These are phyloP conservation scores for Pseudomassariella vexata DNA, from an alignment of 2,329 filamentous ascomycete species.

Conservation along the genomic window DNA sequence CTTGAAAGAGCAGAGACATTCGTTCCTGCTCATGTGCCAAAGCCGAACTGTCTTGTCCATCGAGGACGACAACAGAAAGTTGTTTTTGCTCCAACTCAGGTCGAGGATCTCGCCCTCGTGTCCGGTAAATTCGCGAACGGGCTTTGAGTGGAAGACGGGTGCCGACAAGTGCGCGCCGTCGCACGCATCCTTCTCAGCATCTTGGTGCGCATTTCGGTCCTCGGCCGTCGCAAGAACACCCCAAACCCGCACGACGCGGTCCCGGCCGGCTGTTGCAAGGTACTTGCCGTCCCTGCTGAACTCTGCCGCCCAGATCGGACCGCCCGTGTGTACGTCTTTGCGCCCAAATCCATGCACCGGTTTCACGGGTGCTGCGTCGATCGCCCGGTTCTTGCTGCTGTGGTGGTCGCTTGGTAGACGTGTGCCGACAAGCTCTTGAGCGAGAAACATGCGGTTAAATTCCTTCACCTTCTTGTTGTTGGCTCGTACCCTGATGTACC, in stretches of 20 bases:
- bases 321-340: conserved; percentile 38
- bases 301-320: conserved; percentile 85
- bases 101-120: conserved; percentile 85
- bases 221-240: conserved; percentile 77
- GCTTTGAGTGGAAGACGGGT: conserved; percentile 79
- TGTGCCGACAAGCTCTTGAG: conserved; percentile 76
- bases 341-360: conserved; percentile 15
- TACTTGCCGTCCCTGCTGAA: conserved; percentile 91
- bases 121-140: conserved; percentile 72
- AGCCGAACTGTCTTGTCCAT: conserved; percentile 97
- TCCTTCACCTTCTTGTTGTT: conserved; percentile 76
- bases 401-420: conserved; percentile 7
- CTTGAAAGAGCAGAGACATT: conserved; percentile 90
- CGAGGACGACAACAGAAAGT: conserved; percentile 88
- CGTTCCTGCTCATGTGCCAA: conserved; percentile 81
- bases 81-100: conserved; percentile 98
- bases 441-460: conserved; percentile 84
- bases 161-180: conserved; percentile 67
- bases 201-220: conserved; percentile 69
- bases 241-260: conserved; percentile 82
- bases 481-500: conserved; percentile 80
- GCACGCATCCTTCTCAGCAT: conserved; percentile 53
- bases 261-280: conserved; percentile 86
- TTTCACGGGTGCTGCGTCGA: conserved; percentile 6
- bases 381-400: conserved; percentile 17